Base-by-base conservation (phyloP, 768 basidiomycete species). In the Termitomyces sp. region DNA sequence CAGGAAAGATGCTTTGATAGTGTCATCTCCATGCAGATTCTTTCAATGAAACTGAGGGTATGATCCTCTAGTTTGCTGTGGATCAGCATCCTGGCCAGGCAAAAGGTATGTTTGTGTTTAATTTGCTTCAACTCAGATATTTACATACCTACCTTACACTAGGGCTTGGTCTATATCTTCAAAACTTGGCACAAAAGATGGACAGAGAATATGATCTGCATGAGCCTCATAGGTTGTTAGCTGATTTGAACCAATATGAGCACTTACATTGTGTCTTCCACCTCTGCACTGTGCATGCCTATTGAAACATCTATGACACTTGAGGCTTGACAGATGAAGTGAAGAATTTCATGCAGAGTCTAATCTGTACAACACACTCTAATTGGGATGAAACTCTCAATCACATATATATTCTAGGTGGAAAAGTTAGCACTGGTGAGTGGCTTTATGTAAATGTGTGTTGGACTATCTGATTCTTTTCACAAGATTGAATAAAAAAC, bases 21-120 rank as follows among this genome's bases (percentile, higher is more conserved):
- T 61, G 61, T 7, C 68, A 69, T 58, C 21, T 69, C 1, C 62
- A 68, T 55, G 62, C 60, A 0, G 10, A 16, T 14, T 34, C 12
- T 16, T 5, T 37, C 1, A 45, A 62, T 17, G 62, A 64, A 14
- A 57, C 53, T 4, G 57, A 59, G 17, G 58, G 56, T 3, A 61
- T 58, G 56, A 65, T 69, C 3, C 56, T 67, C 1, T 63, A 63
- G 3, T 55, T 59, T 47, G 46, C 53, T 14, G 63, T 41, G 2
- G 61, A 69, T 47, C 68, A 69, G 48, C 66, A 67, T 29, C 23
- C 54, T 0, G 65, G 67, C 6, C 64, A 66, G 53, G 65, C 65
- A 1, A 65, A 66, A 60, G 65, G 65, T 65, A 21, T 16, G 49
- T 40, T 16, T 17, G 9, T 2, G 16, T 56, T 29, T 29, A 3